Evolutionary conservation across 176 grass and related monocot genomes (phyloP).

Genomic region (Neostapfia colusana): DNA sequence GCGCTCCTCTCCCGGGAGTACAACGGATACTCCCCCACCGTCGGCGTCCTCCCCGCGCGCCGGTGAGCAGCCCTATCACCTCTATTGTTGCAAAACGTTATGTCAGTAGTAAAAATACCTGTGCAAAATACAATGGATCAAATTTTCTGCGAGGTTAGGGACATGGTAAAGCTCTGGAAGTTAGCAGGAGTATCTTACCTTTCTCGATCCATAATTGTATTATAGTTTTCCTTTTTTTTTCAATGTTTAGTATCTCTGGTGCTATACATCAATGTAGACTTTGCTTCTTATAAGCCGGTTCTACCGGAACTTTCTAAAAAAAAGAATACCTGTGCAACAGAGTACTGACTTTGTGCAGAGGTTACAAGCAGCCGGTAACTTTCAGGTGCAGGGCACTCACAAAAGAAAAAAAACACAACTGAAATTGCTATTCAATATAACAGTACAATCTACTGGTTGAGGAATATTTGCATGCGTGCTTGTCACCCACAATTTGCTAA

Average conservation of each 20-base stretch:
- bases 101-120: not conserved
- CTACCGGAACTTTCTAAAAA: too few species aligned
- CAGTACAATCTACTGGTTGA: not conserved
- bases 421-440: not conserved
- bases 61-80: slow-evolving; percentile 39
- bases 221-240: too few species aligned
- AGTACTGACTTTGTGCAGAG: not conserved
- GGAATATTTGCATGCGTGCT: not conserved
- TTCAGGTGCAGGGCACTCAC: not conserved
- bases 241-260: too few species aligned
- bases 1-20: slow-evolving; percentile 52
- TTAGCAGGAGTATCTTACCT: too few species aligned
- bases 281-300: too few species aligned
- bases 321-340: not conserved
- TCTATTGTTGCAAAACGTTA: not conserved
- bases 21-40: slow-evolving; percentile 54
- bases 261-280: too few species aligned
- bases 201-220: too few species aligned
- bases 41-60: slow-evolving; percentile 48
- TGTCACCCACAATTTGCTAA: not conserved
- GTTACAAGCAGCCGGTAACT: not conserved
- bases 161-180: too few species aligned
- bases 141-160: too few species aligned
- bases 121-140: too few species aligned
- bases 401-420: not conserved